These are phyloP conservation scores for Leucoagaricus sp. DNA, from an alignment of 1,284 basidiomycete genomes.

Conservation along the genomic window DNA sequence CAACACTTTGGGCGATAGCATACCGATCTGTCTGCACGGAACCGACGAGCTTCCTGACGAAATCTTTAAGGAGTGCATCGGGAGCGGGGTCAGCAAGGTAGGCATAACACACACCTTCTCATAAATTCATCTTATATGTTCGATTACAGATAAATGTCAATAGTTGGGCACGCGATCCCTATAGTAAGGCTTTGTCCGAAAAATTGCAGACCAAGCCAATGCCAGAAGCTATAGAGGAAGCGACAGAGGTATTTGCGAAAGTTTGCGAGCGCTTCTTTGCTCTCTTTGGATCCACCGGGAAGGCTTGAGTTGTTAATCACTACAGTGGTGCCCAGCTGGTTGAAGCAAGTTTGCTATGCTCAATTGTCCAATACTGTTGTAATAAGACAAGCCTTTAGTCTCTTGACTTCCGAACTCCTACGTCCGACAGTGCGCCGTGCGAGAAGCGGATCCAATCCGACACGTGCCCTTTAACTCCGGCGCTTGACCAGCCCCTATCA, in stretches of 20 bases:
- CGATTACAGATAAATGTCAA: slow-evolving; percentile 46
- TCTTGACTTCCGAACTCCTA: too few relatives aligned
- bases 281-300: slow-evolving; percentile 44
- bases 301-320: slow-evolving; percentile 26
- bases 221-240: slow-evolving; percentile 48
- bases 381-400: too few relatives aligned
- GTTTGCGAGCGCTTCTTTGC: slow-evolving; percentile 44
- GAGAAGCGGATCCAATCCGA: too few relatives aligned
- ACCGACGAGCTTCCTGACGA: slow-evolving; percentile 47
- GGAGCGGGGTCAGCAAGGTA: slow-evolving; percentile 48
- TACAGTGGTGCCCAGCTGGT: too few relatives aligned
- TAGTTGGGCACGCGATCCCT: slow-evolving; percentile 48
- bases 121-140: not conserved
- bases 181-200: slow-evolving; percentile 37
- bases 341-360: too few relatives aligned
- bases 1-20: slow-evolving; percentile 34
- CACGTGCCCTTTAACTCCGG: too few relatives aligned
- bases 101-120: not conserved
- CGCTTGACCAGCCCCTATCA: too few relatives aligned
- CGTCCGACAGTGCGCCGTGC: too few relatives aligned
- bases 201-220: slow-evolving; percentile 39
- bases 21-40: slow-evolving; percentile 47
- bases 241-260: slow-evolving; percentile 43
- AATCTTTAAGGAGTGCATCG: slow-evolving; percentile 45
- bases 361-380: too few relatives aligned